Percentiles rank a stretch among this genome's conserved stretches.
These are phyloP conservation scores for Trichosporon faecale DNA, from an alignment of 1,284 basidiomycete genomes.

Conservation along the genomic window DNA sequence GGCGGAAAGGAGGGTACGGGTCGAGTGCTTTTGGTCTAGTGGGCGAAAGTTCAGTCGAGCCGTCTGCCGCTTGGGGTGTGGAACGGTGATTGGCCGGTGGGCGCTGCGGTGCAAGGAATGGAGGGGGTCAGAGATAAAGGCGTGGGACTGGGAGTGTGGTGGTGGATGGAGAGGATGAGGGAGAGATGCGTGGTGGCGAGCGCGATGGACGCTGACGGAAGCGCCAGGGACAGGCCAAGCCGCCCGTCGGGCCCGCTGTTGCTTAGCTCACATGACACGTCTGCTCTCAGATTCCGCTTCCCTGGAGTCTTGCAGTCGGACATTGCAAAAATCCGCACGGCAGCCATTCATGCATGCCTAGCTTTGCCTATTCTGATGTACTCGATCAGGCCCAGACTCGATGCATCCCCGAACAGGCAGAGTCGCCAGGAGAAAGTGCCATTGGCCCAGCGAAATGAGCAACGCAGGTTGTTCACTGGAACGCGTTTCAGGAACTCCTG, in stretches of 20 bases:
- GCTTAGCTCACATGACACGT: not conserved
- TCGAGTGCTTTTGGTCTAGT: not conserved
- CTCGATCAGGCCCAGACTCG: not conserved
- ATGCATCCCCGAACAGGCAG: not conserved
- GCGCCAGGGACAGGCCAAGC: not conserved
- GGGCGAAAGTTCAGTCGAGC: not conserved
- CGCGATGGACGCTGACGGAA: not conserved
- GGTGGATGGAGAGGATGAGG: not conserved
- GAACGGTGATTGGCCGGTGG: not conserved
- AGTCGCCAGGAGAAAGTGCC: not conserved
- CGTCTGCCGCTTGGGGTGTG: not conserved
- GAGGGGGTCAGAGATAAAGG: not conserved
- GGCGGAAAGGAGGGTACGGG: not conserved
- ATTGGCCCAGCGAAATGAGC: not conserved
- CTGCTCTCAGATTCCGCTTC: not conserved
- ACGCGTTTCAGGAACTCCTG: not conserved
- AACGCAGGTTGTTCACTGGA: not conserved
- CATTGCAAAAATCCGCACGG: not conserved
- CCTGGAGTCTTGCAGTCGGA: not conserved
- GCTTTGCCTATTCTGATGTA: not conserved
- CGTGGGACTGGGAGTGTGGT: not conserved
- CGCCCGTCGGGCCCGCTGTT: too few species aligned
- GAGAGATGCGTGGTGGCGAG: not conserved
- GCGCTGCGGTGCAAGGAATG: not conserved
- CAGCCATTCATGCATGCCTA: not conserved